Evolutionary conservation across 2,329 filamentous ascomycete species (phyloP).

Genomic region (Macrophomina tecta): DNA sequence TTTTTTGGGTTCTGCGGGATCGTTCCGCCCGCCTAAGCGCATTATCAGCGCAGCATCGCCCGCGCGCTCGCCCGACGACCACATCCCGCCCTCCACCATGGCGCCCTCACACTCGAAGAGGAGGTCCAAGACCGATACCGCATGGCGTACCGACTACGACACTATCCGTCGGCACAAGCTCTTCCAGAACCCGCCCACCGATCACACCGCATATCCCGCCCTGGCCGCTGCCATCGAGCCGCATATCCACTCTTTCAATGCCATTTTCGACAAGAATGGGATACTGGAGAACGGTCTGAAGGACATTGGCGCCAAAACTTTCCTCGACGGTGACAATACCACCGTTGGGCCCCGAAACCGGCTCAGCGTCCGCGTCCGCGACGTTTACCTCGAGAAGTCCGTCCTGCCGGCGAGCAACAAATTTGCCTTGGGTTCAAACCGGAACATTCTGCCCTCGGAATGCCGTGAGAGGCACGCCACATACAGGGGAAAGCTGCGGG

Average conservation of each 20-base stretch:
- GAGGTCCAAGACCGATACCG: slow-evolving; percentile 51
- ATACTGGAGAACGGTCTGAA: slow-evolving; percentile 75
- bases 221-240: slow-evolving; percentile 86
- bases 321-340: slow-evolving; percentile 79
- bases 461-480: slow-evolving; percentile 92
- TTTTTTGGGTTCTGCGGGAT: neutral
- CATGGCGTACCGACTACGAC: slow-evolving; percentile 87
- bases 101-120: slow-evolving; percentile 31
- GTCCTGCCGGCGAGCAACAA: slow-evolving; percentile 83
- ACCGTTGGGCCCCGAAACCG: slow-evolving; percentile 70
- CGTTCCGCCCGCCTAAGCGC: neutral
- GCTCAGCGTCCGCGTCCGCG: slow-evolving; percentile 77
- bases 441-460: slow-evolving; percentile 89
- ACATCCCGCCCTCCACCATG: slow-evolving; percentile 9
- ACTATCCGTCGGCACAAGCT: slow-evolving; percentile 85
- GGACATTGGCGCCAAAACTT: slow-evolving; percentile 90
- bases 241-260: slow-evolving; percentile 96
- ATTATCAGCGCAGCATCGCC: neutral
- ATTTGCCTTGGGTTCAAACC: slow-evolving; percentile 70
- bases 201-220: slow-evolving; percentile 85
- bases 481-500: slow-evolving; percentile 85
- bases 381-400: slow-evolving; percentile 83
- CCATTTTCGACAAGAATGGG: slow-evolving; percentile 77
- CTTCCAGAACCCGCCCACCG: slow-evolving; percentile 85
- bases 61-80: neutral